Evolutionary conservation across 768 basidiomycete genomes (phyloP), one percentile per base, ranked within the genome.

Genomic region (Boletus pseudo-olivaceus): DNA sequence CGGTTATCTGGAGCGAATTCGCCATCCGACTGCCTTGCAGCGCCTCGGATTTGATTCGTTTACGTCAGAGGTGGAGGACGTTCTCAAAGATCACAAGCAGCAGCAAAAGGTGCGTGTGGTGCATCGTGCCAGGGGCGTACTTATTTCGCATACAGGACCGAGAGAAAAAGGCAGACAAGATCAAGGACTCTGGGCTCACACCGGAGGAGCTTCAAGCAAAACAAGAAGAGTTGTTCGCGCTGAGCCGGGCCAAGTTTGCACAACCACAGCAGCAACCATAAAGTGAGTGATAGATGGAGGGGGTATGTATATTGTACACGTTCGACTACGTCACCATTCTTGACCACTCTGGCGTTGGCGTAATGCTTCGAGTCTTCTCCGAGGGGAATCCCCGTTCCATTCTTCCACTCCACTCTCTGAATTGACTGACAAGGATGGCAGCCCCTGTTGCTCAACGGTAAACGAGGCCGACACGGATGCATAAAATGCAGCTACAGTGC

Each of bases 11-110:
- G 20, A 23, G 17, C 40, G 30, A 29, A 34, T 32, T 54, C 27
- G 50, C 14, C 30, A 17, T 43, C 57, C 44, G 43, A 62, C 53
- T 40, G 64, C 50, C 50, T 47, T 33, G 43, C 59, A 98, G 94
- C 83, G 87, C 37, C 83, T 98, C 20, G 97, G 95, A 20, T 98
- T 97, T 64, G 93, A 97, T 59, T 81, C 84, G 33, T 97, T 96
- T 69, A 88, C 90, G 15, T 72, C 84, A 5, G 94, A 98, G 65
- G 91, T 97, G 0, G 87, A 95, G 67, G 91, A 90, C 63, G 93
- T 96, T 7, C 75, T 97, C 59, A 92, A 94, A 70, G 96, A 97
- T 62, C 94, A 97, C 74, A 98, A 98, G 66, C 91, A 96, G 65
- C 88, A 93, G 59, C 87, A 88, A 71, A 98, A 96, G 82, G 96